phyloP scores from a whole-genome alignment of 139 green algal genomes.

The Picochlorum sp. region DNA sequence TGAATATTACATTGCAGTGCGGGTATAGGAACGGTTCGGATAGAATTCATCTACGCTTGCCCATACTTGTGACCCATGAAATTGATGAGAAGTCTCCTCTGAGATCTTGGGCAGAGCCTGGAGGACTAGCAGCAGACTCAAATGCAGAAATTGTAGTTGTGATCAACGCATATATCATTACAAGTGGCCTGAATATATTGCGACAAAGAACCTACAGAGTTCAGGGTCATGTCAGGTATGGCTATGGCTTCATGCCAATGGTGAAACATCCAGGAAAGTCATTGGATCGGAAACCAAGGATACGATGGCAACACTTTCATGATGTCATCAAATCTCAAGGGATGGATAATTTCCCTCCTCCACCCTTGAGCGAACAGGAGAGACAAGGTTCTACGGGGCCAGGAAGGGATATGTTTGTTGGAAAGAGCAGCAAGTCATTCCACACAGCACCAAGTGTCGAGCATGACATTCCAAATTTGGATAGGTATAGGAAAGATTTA shows the following conservation, averaged over 20 bases:
- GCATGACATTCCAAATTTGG: slow-evolving; percentile 7
- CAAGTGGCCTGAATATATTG: slow-evolving; percentile 33
- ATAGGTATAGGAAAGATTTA: slow-evolving; percentile 7
- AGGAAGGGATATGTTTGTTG: not conserved
- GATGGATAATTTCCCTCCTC: slow-evolving; percentile 5
- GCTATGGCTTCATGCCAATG: slow-evolving; percentile 35
- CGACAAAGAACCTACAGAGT: slow-evolving; percentile 40
- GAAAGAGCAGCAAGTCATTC: too few relatives aligned
- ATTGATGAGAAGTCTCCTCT: slow-evolving; percentile 43
- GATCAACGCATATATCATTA: slow-evolving; percentile 43
- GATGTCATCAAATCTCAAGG: slow-evolving; percentile 10
- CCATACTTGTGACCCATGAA: slow-evolving; percentile 44
- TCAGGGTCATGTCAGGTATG: slow-evolving; percentile 31
- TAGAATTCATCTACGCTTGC: slow-evolving; percentile 52
- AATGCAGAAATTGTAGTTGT: slow-evolving; percentile 50
- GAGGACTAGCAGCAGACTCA: slow-evolving; percentile 30
- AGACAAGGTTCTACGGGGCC: not conserved
- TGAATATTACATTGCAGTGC: slow-evolving; percentile 7
- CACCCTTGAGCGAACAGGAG: not conserved
- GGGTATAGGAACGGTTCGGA: slow-evolving; percentile 38
- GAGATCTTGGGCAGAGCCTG: slow-evolving; percentile 17
- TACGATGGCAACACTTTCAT: slow-evolving; percentile 35
- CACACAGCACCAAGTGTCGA: too few relatives aligned
- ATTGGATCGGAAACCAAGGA: slow-evolving; percentile 29
- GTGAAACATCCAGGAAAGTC: slow-evolving; percentile 29